Evolutionary conservation across 768 basidiomycete species (phyloP).

Genomic region (Multifurca ochricompacta): DNA sequence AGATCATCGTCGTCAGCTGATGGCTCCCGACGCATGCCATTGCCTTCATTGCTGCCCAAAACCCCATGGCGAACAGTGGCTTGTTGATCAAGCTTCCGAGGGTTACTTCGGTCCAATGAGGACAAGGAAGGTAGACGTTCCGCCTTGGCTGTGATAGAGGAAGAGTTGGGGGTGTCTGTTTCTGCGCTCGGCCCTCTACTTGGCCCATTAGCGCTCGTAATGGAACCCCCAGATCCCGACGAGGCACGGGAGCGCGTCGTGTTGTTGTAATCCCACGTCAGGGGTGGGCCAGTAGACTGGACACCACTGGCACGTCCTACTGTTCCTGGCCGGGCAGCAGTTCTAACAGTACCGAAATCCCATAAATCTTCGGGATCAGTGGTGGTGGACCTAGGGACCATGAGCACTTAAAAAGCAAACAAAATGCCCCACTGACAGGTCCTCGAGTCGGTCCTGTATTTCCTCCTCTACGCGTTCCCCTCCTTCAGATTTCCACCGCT

Average conservation of each 20-base stretch:
- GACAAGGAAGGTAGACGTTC: conserved; percentile 51
- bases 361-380: conserved; percentile 79
- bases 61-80: conserved; percentile 55
- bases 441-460: conserved; percentile 50
- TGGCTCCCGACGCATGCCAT: conserved; percentile 36
- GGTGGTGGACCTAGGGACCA: conserved; percentile 37
- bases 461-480: conserved; percentile 71
- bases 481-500: conserved; percentile 88
- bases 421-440: conserved; percentile 43
- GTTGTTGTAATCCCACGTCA: conserved; percentile 77
- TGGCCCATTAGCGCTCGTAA: conserved; percentile 28
- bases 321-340: conserved; percentile 44
- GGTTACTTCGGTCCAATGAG: conserved; percentile 27
- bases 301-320: conserved; percentile 60
- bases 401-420: background rate
- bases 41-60: conserved; percentile 25
- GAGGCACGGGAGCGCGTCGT: conserved; percentile 30
- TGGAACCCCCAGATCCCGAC: conserved; percentile 33
- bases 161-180: conserved; percentile 25
- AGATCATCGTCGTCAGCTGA: conserved; percentile 62
- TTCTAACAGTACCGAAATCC: conserved; percentile 96
- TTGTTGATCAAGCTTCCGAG: conserved; percentile 44
- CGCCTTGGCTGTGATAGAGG: conserved; percentile 43
- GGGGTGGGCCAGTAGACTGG: conserved; percentile 54
- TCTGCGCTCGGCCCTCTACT: conserved; percentile 24